These are phyloP conservation scores for Euphorbia tirucalli DNA, from an alignment of 345 rosid species.

Conservation along the genomic window DNA sequence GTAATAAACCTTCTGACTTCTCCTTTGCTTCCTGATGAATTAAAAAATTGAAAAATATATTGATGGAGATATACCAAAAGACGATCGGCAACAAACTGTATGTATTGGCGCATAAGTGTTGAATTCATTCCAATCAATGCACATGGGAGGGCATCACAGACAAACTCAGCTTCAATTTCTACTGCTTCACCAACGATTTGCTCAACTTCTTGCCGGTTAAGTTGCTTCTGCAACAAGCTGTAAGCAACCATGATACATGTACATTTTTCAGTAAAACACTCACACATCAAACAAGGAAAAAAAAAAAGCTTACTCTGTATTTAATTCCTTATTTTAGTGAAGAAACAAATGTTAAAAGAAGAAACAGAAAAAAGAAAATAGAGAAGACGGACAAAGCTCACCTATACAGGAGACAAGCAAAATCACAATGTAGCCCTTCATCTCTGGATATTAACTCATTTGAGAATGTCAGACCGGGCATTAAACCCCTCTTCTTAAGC, in stretches of 20 bases:
- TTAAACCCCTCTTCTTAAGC: slow-evolving; percentile 93
- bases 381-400: slow-evolving; percentile 12
- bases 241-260: slow-evolving; percentile 2
- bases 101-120: slow-evolving; percentile 86
- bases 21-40: not conserved
- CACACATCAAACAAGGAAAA: not conserved
- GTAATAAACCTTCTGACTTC: not conserved
- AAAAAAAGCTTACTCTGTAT: too few species aligned
- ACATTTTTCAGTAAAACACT: not conserved
- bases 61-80: slow-evolving; percentile 55
- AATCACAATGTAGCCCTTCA: slow-evolving; percentile 92
- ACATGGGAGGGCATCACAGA: slow-evolving; percentile 87
- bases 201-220: slow-evolving; percentile 57
- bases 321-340: too few species aligned
- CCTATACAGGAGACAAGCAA: slow-evolving; percentile 92
- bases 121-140: slow-evolving; percentile 89
- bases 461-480: slow-evolving; percentile 95
- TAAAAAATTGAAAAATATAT: not conserved
- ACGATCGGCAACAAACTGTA: slow-evolving; percentile 83
- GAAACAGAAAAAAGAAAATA: too few species aligned
- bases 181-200: slow-evolving; percentile 74
- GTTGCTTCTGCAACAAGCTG: slow-evolving; percentile 67
- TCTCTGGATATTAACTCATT: slow-evolving; percentile 95
- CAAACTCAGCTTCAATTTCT: slow-evolving; percentile 84
- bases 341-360: too few species aligned